Evolutionary conservation across 2,329 filamentous ascomycete species (phyloP), one percentile per base, ranked within the genome.

Genomic region (Fusarium sp.): DNA sequence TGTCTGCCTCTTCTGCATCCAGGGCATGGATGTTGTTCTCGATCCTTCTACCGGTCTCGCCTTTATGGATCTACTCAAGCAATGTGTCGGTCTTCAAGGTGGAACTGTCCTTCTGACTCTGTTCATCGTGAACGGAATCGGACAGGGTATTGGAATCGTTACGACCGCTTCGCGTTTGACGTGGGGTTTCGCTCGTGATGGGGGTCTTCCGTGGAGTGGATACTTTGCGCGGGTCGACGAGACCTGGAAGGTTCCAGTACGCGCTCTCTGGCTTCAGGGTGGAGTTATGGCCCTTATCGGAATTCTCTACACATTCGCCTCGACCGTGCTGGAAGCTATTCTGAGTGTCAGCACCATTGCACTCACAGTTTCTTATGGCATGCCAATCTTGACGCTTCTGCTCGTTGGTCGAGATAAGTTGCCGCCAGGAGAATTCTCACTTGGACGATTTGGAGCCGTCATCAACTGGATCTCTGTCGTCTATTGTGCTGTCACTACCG

Each of bases 321-420:
- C 80, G 47, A 85, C 85, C 0, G 85, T 87, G 0, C 80, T 88
- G 14, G 78, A 84, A 40, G 85, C 86, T 17, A 84, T 88, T 47
- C 76, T 87, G 21, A 85, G 83, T 65, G 85, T 87, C 64, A 86
- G 84, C 77, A 87, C 85, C 13, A 87, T 88, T 57, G 84, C 85
- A 2, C 78, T 88, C 2, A 88, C 85, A 3, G 80, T 88, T 5
- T 88, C 79, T 0, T 81, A 81, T 45, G 79, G 74, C 31, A 77
- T 88, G 74, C 85, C 86, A 6, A 87, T 88, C 43, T 26, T 81
- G 2, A 80, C 80, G 0, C 77, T 88, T 1, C 76, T 87, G 21
- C 54, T 82, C 4, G 81, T 80, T 6, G 87, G 87, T 9, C 84
- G 87, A 14, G 84, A 87, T 44, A 84, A 82, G 67, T 78, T 88